phyloP scores from a whole-genome alignment of 106 monocot genomes.

The Posidonia australis region DNA sequence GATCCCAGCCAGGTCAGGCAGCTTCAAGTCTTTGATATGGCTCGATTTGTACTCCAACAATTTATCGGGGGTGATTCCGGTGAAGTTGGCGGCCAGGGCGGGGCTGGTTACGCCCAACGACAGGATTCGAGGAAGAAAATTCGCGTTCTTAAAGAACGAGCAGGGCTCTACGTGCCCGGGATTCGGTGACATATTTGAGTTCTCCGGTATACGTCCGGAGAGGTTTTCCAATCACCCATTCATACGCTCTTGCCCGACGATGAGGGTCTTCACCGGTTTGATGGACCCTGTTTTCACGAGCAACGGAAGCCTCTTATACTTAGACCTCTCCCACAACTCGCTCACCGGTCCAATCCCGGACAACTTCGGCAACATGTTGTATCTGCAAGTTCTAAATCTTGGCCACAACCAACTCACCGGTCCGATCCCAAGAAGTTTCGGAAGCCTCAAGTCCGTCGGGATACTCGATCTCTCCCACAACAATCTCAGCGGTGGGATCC shows the following conservation, averaged over 20 bases:
- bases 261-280: conserved; percentile 51
- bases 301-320: conserved; percentile 40
- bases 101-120: too few relatives aligned
- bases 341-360: conserved; percentile 45
- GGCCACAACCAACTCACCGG: conserved; percentile 63
- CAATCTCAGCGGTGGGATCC: conserved; percentile 49
- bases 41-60: too few relatives aligned
- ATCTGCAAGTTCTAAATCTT: conserved; percentile 52
- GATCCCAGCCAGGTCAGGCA: too few relatives aligned
- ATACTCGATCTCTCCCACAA: conserved; percentile 21
- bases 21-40: too few relatives aligned
- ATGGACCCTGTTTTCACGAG: conserved; percentile 33
- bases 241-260: conserved; percentile 35
- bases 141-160: conserved; percentile 58
- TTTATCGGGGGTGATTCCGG: too few relatives aligned
- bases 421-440: background rate
- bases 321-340: conserved; percentile 61
- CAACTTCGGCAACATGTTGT: conserved; percentile 44
- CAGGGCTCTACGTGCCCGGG: conserved; percentile 55
- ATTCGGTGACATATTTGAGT: conserved; percentile 56
- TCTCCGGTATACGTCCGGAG: conserved; percentile 53
- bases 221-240: conserved; percentile 34
- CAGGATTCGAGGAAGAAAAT: too few relatives aligned
- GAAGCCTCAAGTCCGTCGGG: background rate
- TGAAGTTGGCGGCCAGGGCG: too few relatives aligned